Evolutionary conservation across 768 basidiomycete species (phyloP), one percentile per base, ranked within the genome.

Genomic region (Ramaria sp.): DNA sequence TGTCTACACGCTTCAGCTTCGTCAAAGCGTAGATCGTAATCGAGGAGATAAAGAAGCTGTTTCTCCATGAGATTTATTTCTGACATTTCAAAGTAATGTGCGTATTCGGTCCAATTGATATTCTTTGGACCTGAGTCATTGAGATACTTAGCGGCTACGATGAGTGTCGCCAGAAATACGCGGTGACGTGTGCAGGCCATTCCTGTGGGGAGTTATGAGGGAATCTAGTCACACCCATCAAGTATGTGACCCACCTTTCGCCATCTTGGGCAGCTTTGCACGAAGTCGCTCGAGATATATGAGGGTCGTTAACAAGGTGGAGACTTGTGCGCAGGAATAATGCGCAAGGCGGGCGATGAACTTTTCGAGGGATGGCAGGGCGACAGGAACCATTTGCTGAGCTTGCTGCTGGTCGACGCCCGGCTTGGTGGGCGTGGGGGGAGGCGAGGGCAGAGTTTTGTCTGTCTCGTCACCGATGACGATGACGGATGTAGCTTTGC

Each of bases 11-110:
- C 83, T 62, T 96, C 92, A 25, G 71, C 69, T 70, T 99, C 95
- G 61, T 81, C 77, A 66, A 97, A 90, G 47, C 89, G 82, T 55
- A 99, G 81, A 67, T 97, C 85, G 66, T 88, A 94, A 71, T 95
- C 88, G 61, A 99, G 82, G 56, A 98, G 74, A 67, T 78, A 85
- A 52, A 99, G 81, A 27, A 99, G 79, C 70, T 99, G 92, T 70
- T 83, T 88, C 72, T 99, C 95, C 95, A 98, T 98, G 58, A 94
- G 76, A 69, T 94, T 96, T 67, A 97, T 82, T 71, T 90, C 88
- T 10, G 72, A 68, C 49, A 81, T 70, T 64, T 87, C 82, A 71
- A 90, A 94, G 59, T 88, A 71, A 41, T 73, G 71, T 16, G 83
- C 85, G 66, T 92, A 89, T 47, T 71, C 70, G 54, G 84, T 79